These are phyloP conservation scores for Metschnikowia picachoensis DNA, from an alignment of 805 yeast species.

Conservation along the genomic window DNA sequence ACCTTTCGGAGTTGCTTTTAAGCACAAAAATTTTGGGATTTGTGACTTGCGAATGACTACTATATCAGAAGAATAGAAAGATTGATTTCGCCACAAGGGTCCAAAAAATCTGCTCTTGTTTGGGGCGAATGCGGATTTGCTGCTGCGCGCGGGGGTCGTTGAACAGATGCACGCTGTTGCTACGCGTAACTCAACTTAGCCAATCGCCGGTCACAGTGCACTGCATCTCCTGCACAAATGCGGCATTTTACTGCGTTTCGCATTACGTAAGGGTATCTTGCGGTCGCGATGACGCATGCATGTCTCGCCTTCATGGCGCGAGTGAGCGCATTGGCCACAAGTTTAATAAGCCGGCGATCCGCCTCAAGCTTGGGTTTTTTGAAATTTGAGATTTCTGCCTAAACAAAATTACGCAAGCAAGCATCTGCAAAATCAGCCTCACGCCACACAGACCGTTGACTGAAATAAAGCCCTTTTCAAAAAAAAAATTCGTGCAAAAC, in stretches of 20 bases:
- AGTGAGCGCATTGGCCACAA: constrained; percentile 11
- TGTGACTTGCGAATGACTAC: no score
- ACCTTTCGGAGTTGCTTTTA: no score
- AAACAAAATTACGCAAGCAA: neutral
- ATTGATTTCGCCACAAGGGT: neutral
- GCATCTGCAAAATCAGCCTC: neutral
- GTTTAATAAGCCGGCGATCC: constrained; percentile 5
- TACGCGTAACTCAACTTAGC: no score
- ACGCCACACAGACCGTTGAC: no score
- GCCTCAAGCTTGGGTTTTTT: neutral
- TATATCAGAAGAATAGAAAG: no score
- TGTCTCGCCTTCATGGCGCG: constrained; percentile 8
- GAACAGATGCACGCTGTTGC: neutral
- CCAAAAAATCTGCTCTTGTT: neutral
- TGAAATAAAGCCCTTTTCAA: no score
- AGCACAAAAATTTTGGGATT: no score
- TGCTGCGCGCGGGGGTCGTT: neutral
- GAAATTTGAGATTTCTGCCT: neutral
- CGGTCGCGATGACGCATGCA: constrained; percentile 1
- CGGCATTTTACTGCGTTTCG: no score
- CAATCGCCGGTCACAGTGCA: no score
- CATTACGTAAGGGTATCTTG: neutral
- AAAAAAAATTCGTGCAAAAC: no score
- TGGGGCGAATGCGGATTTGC: constrained; percentile 6
- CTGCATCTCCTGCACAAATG: no score